Evolutionary conservation across 257 asterid species (phyloP), one percentile per base, ranked within the genome.

Genomic region (Echites panduratus): DNA sequence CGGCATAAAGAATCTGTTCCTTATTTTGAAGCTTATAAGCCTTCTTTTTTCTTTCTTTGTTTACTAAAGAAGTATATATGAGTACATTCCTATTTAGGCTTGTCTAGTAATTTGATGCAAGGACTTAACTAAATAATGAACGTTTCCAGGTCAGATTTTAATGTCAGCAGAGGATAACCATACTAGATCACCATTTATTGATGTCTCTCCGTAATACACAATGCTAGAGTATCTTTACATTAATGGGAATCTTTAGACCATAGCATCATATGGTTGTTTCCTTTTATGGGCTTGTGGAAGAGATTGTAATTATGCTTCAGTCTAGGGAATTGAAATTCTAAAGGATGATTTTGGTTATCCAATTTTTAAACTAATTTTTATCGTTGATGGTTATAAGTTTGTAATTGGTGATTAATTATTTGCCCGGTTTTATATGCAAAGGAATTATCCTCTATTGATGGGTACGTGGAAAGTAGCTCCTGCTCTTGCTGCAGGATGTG

Each of bases 381-480:
- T 40, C 26, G 9, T n/a, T 41, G 35, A 24, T 29, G 24, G 53
- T 66, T 48, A 49, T 72, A 1, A 29, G 35, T 44, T 40, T 74
- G 16, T 2, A 64, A 63, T 16, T 45, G 73, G 61, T 32, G 75
- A 77, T 64, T 78, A 41, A 57, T 75, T 71, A 26, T 70, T 72
- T 76, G 66, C 71, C n/a, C 71, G 76, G 49, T 38, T 66, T 69
- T 47, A 64, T 54, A 1, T 77, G 27, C 76, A 35, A 67, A 94
- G 98, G 99, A 94, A 94, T 77, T 94, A 94, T 83, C 99, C 98
- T 57, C 67, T 94, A 86, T 77, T 94, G 78, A 91, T 94, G 97
- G 98, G 98, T 22, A 84, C 93, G 52, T 94, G 99, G 99, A 94
- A 94, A 87, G 99, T 94, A 73, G 99, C 99, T 66, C 97, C 98